These are phyloP conservation scores for Phytopythium helicoides DNA, from an alignment of 352 stramenopile species.

Conservation along the genomic window DNA sequence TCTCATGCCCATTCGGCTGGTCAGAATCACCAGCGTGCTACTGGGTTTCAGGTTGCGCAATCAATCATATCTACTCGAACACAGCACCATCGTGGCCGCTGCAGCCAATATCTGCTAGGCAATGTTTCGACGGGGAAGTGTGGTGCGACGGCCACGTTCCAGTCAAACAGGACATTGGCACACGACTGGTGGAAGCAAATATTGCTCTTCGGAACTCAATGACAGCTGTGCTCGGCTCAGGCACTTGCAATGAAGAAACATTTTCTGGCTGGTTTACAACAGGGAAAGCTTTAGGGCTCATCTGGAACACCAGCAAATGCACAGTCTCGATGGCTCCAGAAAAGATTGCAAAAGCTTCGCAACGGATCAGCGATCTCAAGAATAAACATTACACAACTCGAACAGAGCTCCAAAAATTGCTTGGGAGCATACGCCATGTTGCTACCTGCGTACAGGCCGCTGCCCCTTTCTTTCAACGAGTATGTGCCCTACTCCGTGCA, in stretches of 20 bases:
- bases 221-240: slow-evolving; percentile 2
- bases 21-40: slow-evolving; percentile 5
- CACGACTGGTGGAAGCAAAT: slow-evolving; percentile 5
- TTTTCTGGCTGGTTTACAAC: slow-evolving; percentile 5
- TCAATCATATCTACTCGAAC: slow-evolving; percentile 3
- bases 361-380: background rate
- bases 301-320: background rate
- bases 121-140: slow-evolving; percentile 3
- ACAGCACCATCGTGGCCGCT: background rate
- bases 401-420: slow-evolving; percentile 1
- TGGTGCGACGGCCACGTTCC: slow-evolving; percentile 10
- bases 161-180: slow-evolving; percentile 9
- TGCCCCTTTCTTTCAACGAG: slow-evolving; percentile 9
- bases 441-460: slow-evolving; percentile 3
- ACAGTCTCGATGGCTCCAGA: slow-evolving; percentile 6
- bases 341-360: slow-evolving; percentile 8
- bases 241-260: slow-evolving; percentile 10
- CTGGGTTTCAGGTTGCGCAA: slow-evolving; percentile 7
- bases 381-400: background rate
- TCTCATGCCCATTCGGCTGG: slow-evolving; percentile 4
- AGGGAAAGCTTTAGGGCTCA: slow-evolving; percentile 6
- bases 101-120: background rate
- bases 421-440: slow-evolving; percentile 10
- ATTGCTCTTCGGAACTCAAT: slow-evolving; percentile 1
- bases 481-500: background rate